phyloP scores from a whole-genome alignment of 2,329 filamentous ascomycete genomes.

The Monosporascus ibericus region DNA sequence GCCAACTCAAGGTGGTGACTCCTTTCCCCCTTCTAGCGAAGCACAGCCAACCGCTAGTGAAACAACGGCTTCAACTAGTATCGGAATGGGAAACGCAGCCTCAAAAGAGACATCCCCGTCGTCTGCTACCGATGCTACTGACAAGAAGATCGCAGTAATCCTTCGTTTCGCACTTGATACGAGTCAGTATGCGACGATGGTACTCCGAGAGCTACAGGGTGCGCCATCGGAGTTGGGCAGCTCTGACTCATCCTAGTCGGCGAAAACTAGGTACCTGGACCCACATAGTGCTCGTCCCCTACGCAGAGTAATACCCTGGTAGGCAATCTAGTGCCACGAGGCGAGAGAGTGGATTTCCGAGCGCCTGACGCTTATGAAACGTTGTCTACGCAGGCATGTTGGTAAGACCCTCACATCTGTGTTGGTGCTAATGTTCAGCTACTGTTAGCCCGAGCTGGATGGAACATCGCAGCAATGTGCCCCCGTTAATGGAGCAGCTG shows the following conservation, averaged over 20 bases:
- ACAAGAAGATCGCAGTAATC: slow-evolving; percentile 27
- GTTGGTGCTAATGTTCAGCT: not conserved
- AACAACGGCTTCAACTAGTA: not conserved
- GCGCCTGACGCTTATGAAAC: not conserved
- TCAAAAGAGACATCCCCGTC: not conserved
- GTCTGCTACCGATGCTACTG: slow-evolving; percentile 4
- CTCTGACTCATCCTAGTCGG: not conserved
- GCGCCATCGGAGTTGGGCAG: not conserved
- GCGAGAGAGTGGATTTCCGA: not conserved
- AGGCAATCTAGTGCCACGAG: not conserved
- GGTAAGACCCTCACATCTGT: not conserved
- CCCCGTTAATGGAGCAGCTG: no score
- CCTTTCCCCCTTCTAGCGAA: not conserved
- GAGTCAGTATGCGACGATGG: slow-evolving; percentile 29
- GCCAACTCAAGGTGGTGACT: not conserved
- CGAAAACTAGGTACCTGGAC: not conserved
- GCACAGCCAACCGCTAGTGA: not conserved
- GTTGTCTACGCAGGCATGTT: not conserved
- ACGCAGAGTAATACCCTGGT: not conserved
- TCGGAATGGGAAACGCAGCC: not conserved
- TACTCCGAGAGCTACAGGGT: slow-evolving; percentile 27
- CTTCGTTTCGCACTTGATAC: slow-evolving; percentile 26
- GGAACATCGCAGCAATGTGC: no score
- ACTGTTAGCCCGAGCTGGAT: not conserved
- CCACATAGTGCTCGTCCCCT: not conserved